These are phyloP conservation scores for Penicillium fimorum DNA, from an alignment of 495 filamentous ascomycete genomes.

Conservation along the genomic window DNA sequence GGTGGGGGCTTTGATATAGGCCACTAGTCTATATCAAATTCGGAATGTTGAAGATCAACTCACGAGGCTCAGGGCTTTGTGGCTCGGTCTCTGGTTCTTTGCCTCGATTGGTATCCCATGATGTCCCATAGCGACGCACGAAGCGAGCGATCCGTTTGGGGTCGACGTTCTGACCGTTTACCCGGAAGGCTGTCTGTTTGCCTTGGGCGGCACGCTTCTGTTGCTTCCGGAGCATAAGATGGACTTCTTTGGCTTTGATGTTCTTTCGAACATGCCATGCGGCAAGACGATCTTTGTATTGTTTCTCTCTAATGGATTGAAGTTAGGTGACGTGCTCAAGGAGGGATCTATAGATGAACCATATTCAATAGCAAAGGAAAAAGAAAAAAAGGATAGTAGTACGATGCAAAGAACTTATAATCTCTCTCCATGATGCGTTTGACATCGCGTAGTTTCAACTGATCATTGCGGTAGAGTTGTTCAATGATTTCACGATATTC, in stretches of 20 bases:
- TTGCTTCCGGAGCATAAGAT: conserved; percentile 45
- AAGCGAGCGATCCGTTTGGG: conserved; percentile 42
- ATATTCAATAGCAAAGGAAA: no score
- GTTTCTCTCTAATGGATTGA: conserved; percentile 38
- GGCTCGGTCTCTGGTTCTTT: conserved; percentile 20
- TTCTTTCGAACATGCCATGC: conserved; percentile 47
- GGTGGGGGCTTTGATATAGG: not conserved
- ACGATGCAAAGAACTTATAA: conserved; percentile 45
- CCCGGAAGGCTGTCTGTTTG: conserved; percentile 44
- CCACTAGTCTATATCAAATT: not conserved
- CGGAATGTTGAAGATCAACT: conserved; percentile 4
- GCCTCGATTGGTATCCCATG: conserved; percentile 27
- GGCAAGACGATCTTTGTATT: conserved; percentile 48
- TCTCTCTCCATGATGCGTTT: conserved; percentile 45
- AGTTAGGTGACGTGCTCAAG: conserved; percentile 18
- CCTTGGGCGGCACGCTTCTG: conserved; percentile 43
- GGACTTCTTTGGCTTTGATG: conserved; percentile 45
- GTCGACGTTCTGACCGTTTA: conserved; percentile 40
- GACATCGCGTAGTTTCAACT: conserved; percentile 45
- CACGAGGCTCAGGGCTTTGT: conserved; percentile 39
- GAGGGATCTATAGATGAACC: not conserved
- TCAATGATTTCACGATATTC: conserved; percentile 41
- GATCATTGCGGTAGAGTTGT: conserved; percentile 42
- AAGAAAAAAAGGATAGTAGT: conserved; percentile 25
- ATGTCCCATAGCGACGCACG: conserved; percentile 33